phyloP scores from a whole-genome alignment of 306 rosid species.

The Styphnolobium japonicum region DNA sequence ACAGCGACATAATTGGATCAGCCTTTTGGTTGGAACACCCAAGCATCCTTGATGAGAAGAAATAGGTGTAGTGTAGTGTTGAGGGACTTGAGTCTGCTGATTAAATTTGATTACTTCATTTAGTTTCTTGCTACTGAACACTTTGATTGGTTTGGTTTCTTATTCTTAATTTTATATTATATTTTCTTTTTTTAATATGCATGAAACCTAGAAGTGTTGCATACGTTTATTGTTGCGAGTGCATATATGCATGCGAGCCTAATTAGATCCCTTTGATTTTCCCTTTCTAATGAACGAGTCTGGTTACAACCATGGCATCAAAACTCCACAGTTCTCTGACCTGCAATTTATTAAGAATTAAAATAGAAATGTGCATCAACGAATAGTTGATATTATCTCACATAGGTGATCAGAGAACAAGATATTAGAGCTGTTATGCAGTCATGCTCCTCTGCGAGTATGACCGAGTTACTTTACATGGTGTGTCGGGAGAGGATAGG shows the following conservation, averaged over 20 bases:
- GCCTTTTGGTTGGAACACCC: conserved; percentile 62
- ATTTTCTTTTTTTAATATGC: neutral
- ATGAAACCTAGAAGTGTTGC: neutral
- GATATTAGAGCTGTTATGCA: too few species aligned
- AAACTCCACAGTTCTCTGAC: neutral
- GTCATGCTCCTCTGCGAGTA: too few species aligned
- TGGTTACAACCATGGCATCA: neutral
- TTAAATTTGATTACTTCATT: neutral
- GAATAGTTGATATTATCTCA: too few species aligned
- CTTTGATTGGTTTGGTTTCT: neutral
- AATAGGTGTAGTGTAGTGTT: neutral
- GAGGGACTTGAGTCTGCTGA: neutral
- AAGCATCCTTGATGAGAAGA: conserved; percentile 42
- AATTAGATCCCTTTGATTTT: neutral
- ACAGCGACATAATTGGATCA: conserved; percentile 60
- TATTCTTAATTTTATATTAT: neutral
- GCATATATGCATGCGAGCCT: neutral
- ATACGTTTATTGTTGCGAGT: neutral
- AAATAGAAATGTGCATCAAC: neutral
- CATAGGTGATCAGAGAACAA: too few species aligned
- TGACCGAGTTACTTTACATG: too few species aligned
- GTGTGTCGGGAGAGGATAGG: too few species aligned
- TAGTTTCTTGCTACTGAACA: neutral
- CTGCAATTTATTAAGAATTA: neutral
- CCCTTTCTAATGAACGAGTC: neutral